These are phyloP conservation scores for Coprinopsis strossmayeri DNA, from an alignment of 768 basidiomycete genomes.

Conservation along the genomic window DNA sequence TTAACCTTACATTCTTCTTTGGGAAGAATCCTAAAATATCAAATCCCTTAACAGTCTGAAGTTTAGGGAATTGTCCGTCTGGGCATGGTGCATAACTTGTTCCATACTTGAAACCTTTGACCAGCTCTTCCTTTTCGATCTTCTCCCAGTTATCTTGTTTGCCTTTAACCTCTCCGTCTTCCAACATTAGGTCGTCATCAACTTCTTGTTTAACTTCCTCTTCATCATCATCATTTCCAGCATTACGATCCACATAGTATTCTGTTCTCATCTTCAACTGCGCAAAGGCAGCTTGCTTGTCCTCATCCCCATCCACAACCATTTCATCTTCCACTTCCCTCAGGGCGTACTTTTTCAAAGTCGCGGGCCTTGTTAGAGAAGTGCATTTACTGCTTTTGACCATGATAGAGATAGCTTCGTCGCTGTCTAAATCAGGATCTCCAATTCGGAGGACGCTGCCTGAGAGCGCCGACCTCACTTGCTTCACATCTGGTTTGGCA, in stretches of 20 bases:
- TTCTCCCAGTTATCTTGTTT: conserved; percentile 37
- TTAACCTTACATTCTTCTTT: conserved; percentile 47
- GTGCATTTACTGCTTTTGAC: conserved; percentile 82
- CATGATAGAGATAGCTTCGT: conserved; percentile 69
- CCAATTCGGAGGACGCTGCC: conserved; percentile 73
- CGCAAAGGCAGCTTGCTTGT: conserved; percentile 28
- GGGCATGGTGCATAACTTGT: conserved; percentile 82
- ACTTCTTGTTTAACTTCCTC: conserved; percentile 30
- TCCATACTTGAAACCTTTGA: conserved; percentile 85
- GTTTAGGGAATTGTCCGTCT: conserved; percentile 71
- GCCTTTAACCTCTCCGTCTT: conserved; percentile 17
- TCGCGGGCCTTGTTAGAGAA: conserved; percentile 56
- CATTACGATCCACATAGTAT: conserved; percentile 48
- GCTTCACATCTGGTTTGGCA: conserved; percentile 55
- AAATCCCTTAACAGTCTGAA: conserved; percentile 78
- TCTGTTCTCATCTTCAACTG: conserved; percentile 45
- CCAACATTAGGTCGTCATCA: conserved; percentile 24
- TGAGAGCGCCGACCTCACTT: conserved; percentile 59
- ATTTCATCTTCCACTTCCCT: conserved; percentile 28
- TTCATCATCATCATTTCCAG: conserved; percentile 31
- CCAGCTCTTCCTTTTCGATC: conserved; percentile 73
- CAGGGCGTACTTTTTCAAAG: conserved; percentile 71
- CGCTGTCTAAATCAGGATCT: conserved; percentile 54
- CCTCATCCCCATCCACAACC: conserved; percentile 29
- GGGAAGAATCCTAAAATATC: conserved; percentile 85